Percentiles rank a stretch among this genome's conserved stretches.
Conservation (phyloP, 2,329 filamentous ascomycete genomes). For the Epichloe typhina region DNA sequence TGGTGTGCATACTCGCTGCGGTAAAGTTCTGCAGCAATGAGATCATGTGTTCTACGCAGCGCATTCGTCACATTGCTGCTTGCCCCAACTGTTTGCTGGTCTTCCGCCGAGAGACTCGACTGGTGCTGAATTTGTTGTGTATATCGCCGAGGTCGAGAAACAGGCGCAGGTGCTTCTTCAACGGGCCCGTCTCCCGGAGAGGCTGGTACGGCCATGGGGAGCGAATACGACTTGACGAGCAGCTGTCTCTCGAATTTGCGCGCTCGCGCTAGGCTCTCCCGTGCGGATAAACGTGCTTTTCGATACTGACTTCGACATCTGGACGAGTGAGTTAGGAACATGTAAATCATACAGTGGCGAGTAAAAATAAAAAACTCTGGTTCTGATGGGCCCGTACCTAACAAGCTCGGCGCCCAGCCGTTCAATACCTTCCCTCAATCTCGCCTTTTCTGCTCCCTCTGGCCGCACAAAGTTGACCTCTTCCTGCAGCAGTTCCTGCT, state of each 20-base stretch:
- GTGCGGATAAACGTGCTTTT: slow-evolving; percentile 68
- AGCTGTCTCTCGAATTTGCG: slow-evolving; percentile 65
- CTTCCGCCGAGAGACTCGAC: slow-evolving; percentile 42
- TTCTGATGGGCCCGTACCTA: slow-evolving; percentile 34
- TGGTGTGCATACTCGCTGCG: slow-evolving; percentile 83
- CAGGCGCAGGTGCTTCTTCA: slow-evolving; percentile 10
- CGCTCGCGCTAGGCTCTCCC: slow-evolving; percentile 58
- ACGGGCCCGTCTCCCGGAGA: slow-evolving; percentile 11
- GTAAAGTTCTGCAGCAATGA: slow-evolving; percentile 74
- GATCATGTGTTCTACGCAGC: slow-evolving; percentile 70
- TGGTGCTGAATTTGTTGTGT: slow-evolving; percentile 20
- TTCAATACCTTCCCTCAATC: slow-evolving; percentile 52
- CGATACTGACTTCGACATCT: slow-evolving; percentile 57
- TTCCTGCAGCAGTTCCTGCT: slow-evolving; percentile 66
- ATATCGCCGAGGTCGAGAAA: slow-evolving; percentile 12
- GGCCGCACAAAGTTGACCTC: slow-evolving; percentile 58
- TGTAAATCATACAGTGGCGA: neutral
- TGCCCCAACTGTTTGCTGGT: slow-evolving; percentile 61
- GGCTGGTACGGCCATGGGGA: slow-evolving; percentile 23
- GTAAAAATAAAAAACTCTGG: no score
- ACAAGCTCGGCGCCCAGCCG: slow-evolving; percentile 59
- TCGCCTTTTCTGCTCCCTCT: slow-evolving; percentile 45
- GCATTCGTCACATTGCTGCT: slow-evolving; percentile 75
- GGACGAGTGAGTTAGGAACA: neutral
- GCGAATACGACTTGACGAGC: slow-evolving; percentile 52